phyloP scores from a whole-genome alignment of 306 rosid species.

The Vigna mungo region DNA sequence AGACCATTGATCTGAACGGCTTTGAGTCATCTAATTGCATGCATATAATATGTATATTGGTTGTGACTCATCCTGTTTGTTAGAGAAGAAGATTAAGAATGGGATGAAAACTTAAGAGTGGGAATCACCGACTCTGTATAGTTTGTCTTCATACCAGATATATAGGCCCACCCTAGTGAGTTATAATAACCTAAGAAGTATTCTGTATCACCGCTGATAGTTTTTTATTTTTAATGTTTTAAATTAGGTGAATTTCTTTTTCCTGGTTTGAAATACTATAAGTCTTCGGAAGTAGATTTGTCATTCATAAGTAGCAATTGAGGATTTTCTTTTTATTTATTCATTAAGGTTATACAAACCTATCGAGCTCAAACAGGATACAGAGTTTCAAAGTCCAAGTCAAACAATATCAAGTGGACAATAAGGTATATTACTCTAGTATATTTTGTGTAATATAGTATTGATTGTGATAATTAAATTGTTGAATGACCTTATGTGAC shows the following conservation, averaged over 20 bases:
- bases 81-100: not conserved
- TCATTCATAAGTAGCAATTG: conserved; percentile 26
- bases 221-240: not conserved
- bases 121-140: not conserved
- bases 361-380: too few species aligned
- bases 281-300: not conserved
- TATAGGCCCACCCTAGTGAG: not conserved
- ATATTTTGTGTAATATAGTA: too few species aligned
- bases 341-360: too few species aligned
- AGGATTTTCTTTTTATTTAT: too few species aligned
- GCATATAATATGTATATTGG: not conserved
- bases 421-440: too few species aligned
- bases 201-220: not conserved
- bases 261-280: not conserved
- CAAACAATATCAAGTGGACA: too few species aligned
- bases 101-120: not conserved
- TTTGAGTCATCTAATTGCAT: too few species aligned
- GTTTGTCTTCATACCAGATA: not conserved
- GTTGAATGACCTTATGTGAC: too few species aligned
- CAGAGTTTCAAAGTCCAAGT: too few species aligned
- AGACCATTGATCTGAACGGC: conserved; percentile 11
- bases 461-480: too few species aligned
- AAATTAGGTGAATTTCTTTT: conserved; percentile 27
- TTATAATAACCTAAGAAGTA: not conserved
- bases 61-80: conserved; percentile 2